phyloP scores from a whole-genome alignment of 345 rosid genomes.

The Euphorbia peplus region DNA sequence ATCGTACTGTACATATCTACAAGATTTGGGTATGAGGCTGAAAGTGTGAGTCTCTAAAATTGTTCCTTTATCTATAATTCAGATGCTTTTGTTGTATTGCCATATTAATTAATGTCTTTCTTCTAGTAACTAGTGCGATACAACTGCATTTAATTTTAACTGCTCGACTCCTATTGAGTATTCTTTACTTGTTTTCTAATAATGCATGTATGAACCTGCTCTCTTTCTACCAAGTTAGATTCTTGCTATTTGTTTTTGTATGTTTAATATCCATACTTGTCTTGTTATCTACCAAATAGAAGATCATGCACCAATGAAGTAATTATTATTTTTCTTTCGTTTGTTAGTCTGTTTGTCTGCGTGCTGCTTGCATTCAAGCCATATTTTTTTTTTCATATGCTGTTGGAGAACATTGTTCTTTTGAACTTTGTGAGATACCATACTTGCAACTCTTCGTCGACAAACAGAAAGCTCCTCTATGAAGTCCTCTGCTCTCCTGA shows the following conservation, averaged over 20 bases:
- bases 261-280: neutral
- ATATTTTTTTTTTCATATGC: neutral
- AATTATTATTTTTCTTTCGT: neutral
- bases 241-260: neutral
- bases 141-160: neutral
- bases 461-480: neutral
- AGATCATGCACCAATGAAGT: neutral
- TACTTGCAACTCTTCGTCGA: too few species aligned
- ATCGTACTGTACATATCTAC: constrained; percentile 95
- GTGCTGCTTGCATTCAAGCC: neutral
- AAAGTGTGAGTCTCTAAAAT: constrained; percentile 55
- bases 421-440: neutral
- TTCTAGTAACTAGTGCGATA: neutral
- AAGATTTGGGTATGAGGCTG: constrained; percentile 94
- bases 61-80: constrained; percentile 1
- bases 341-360: neutral
- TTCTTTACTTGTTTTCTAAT: neutral
- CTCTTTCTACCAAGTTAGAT: neutral
- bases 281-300: neutral
- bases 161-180: neutral
- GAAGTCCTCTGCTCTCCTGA: neutral
- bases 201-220: neutral
- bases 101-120: neutral
- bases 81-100: neutral
- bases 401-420: neutral